A percentile compares a stretch with the other conserved stretches of the same genome.
phyloP scores from a whole-genome alignment of 192 early-diverging fungal genomes.

The Coemansia sp. region DNA sequence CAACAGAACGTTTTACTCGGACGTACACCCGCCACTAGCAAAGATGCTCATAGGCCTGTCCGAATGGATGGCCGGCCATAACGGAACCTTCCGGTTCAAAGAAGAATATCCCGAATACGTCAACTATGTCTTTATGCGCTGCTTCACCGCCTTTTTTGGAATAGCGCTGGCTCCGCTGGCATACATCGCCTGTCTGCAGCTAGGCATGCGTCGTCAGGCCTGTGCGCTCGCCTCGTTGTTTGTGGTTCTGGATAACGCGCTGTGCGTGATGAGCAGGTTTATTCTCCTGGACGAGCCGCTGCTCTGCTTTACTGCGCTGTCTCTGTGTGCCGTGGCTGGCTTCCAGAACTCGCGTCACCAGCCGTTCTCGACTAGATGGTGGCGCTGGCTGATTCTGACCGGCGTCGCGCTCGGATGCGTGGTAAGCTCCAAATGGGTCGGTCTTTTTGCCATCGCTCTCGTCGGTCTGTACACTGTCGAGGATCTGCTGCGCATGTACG shows the following conservation, averaged over 20 bases:
- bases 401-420: constrained; percentile 88
- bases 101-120: constrained; percentile 84
- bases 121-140: constrained; percentile 85
- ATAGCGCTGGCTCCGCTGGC: constrained; percentile 85
- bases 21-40: constrained; percentile 97
- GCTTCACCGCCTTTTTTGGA: constrained; percentile 90
- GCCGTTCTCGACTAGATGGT: constrained; percentile 86
- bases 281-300: constrained; percentile 97
- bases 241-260: constrained; percentile 69
- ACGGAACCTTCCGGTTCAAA: constrained; percentile 84
- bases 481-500: constrained; percentile 47
- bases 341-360: constrained; percentile 70
- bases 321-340: constrained; percentile 64
- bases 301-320: constrained; percentile 76
- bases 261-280: constrained; percentile 80
- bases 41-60: constrained; percentile 94
- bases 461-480: constrained; percentile 40
- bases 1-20: constrained; percentile 92
- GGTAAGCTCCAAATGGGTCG: constrained; percentile 93
- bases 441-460: constrained; percentile 86
- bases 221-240: constrained; percentile 72
- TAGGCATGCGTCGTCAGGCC: constrained; percentile 67
- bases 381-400: constrained; percentile 76
- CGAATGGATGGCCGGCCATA: constrained; percentile 78
- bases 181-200: constrained; percentile 84